Conservation (phyloP, 768 basidiomycete genomes). For the Dendrothele bispora region DNA sequence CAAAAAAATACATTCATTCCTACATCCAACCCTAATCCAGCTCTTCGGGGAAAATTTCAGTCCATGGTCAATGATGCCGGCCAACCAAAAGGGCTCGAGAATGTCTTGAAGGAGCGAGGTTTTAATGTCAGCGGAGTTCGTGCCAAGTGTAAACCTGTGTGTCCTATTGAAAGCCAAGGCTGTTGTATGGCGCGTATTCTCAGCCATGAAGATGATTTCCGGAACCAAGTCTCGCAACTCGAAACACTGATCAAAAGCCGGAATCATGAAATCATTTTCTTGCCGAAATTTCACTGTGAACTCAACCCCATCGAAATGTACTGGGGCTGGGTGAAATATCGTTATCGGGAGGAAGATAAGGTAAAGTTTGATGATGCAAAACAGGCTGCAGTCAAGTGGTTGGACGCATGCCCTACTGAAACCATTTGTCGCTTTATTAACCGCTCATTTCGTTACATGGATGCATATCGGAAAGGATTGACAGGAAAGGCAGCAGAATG, state of each 20-base stretch:
- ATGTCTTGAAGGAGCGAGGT: no score
- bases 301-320: constrained; percentile 50
- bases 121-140: no score
- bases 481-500: constrained; percentile 37
- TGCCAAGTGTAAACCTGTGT: no score
- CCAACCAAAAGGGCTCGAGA: no score
- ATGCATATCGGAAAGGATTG: constrained; percentile 33
- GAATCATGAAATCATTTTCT: constrained; percentile 39
- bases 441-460: constrained; percentile 33
- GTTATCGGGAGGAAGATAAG: no score
- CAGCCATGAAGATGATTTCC: constrained; percentile 41
- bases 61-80: no score
- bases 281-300: no score
- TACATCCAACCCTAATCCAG: no score
- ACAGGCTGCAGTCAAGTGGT: constrained; percentile 14
- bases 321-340: constrained; percentile 37
- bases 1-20: no score
- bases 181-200: constrained; percentile 38
- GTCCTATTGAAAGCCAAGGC: constrained; percentile 27
- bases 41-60: no score
- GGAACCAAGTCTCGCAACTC: constrained; percentile 31
- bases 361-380: constrained; percentile 14
- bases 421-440: constrained; percentile 37
- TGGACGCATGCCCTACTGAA: constrained; percentile 36
- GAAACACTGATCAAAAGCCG: constrained; percentile 27